Percentiles rank a stretch among this genome's conserved stretches.
These are phyloP conservation scores for Melampsora abietis-canadensis DNA, from an alignment of 1,284 basidiomycete species.

Conservation along the genomic window DNA sequence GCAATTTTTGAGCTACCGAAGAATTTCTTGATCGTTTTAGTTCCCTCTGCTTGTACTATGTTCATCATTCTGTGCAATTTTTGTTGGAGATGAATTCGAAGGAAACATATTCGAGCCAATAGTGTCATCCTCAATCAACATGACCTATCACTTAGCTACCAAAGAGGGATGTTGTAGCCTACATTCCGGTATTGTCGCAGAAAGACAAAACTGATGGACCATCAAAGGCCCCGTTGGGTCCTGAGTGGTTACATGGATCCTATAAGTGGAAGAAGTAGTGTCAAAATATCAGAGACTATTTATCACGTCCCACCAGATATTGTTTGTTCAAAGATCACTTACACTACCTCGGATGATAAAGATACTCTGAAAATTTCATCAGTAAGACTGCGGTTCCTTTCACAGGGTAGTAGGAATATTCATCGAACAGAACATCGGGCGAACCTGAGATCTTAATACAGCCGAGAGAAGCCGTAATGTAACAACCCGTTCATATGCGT, in stretches of 20 bases:
- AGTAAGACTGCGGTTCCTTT: neutral
- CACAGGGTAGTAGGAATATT: neutral
- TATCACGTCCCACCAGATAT: neutral
- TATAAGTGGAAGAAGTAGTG: constrained; percentile 4
- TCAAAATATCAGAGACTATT: neutral
- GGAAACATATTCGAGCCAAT: neutral
- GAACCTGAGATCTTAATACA: constrained; percentile 30
- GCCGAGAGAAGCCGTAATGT: constrained; percentile 29
- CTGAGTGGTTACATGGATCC: constrained; percentile 20
- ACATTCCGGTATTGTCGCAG: constrained; percentile 38
- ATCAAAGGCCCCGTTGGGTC: constrained; percentile 27
- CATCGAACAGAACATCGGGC: neutral
- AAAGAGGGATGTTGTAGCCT: neutral
- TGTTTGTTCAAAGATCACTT: neutral
- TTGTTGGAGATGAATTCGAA: neutral
- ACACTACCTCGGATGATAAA: constrained; percentile 41
- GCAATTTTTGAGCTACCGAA: constrained; percentile 13
- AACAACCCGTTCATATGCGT: constrained; percentile 12
- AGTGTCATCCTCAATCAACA: neutral
- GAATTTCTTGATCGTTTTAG: constrained; percentile 29
- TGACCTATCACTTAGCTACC: too few relatives aligned
- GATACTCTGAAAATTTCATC: constrained; percentile 11
- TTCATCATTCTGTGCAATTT: constrained; percentile 43
- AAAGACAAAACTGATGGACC: constrained; percentile 34
- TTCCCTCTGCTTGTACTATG: constrained; percentile 27